Evolutionary conservation across 2,329 filamentous ascomycete species (phyloP), one percentile per base, ranked within the genome.

Genomic region (Chaetothyriales sp.): DNA sequence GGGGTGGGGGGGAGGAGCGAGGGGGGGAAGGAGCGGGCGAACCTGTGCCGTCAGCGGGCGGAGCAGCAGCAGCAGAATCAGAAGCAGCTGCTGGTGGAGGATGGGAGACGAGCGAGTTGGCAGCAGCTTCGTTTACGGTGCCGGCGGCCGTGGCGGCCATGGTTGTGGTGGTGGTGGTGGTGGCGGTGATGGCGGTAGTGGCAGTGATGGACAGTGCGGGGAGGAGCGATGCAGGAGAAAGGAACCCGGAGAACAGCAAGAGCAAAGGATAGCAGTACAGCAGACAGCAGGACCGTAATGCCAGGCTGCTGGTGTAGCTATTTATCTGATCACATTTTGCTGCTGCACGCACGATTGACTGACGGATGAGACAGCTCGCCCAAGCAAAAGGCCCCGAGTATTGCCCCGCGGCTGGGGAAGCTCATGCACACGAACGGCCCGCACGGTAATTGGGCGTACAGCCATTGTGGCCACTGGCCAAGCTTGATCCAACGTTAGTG

Each of bases 31-130:
- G 43, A 45, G 9, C 2, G 43, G 18, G 20, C 37, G 47, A 54
- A 63, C 58, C 59, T 48, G 54, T 65, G 47, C 64, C 64, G 58
- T 66, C 63, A 15, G 33, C 33, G 10, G 33, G 8, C 8, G 33
- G 33, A 47, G 60, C 57, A 20, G 63, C 52, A 50, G 56, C 51
- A n/a, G 53, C 54, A 33, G 29, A 25, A 25, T 25, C 19, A 9
- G 46, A 13, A 29, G 46, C 46, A 4, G 46, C 46, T 25, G 50
- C 46, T 18, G 54, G 50, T 15, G 59, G 58, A 28, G 63, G 59
- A 20, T 52, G 48, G n/a, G 58, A 57, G 45, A 61, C 25, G 6
- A 66, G 54, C 8, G 64, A 64, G 45, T 66, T 66, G 25, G 57
- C 54, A 8, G 64, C 64, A n/a, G 55, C 51, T 49, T 64, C 52